Evolutionary conservation across 2,329 filamentous ascomycete genomes (phyloP), one percentile per base, ranked within the genome.

Genomic region (Diaporthe citri): DNA sequence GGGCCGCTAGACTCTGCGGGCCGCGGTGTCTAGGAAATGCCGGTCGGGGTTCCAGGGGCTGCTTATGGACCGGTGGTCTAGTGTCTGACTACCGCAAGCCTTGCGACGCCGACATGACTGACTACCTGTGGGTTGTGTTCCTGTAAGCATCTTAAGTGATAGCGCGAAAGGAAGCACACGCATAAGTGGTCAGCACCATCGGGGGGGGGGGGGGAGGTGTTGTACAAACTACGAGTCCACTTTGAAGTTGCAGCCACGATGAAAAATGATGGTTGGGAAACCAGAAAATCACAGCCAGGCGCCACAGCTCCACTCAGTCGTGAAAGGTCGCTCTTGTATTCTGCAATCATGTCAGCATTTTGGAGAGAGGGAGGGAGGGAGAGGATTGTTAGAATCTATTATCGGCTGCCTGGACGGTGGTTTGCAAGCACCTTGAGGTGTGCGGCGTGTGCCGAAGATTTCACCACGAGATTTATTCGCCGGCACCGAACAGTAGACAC

Each of bases 1-100:
- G 43, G 62, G 43, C 62, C 62, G 62, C 43, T 67, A 51, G 43
- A 52, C 31, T 13, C 15, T 20, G n/a, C 64, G 64, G 64, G 31
- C 64, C 64, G 64, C 64, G 2, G 22, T 67, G 46, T 67, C 64
- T 64, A 41, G 22, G 13, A 52, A 52, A 39, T 67, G 64, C 64
- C 64, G 64, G 46, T 28, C 46, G 31, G 39, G 43, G 28, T 34
- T 22, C 43, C 41, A n/a, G 31, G 64, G 64, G 25, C 31, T 52
- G 64, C 64, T 52, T 48, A 39, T 22, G 22, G 7, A 17, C 13
- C n/a, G 36, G 20, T 48, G 0, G 31, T 52, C 46, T 67, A 67
- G 62, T 67, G 62, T 67, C 62, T 25, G 31, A 51, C 62, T 51
- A n/a, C 62, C 43, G 62, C 62, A 36, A 36, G 62, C 43, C 43